Evolutionary conservation across 257 asterid genomes (phyloP).

Genomic region (Solanum microdontum): DNA sequence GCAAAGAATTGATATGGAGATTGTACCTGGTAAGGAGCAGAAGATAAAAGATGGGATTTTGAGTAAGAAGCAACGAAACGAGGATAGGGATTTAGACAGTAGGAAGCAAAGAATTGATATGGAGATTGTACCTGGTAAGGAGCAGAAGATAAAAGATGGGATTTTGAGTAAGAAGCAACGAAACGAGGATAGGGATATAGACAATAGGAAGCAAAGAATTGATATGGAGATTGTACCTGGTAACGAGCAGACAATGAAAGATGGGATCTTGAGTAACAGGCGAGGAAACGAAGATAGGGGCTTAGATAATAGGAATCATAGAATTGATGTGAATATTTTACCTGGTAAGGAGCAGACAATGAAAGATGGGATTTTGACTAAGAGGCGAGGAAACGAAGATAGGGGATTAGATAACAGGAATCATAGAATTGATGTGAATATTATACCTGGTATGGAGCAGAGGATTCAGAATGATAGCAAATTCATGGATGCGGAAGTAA

Average conservation of each 20-base stretch:
- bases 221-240: not conserved
- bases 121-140: too few relatives aligned
- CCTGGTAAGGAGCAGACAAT: not conserved
- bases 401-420: not conserved
- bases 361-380: not conserved
- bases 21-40: not conserved
- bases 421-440: not conserved
- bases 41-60: too few relatives aligned
- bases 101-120: too few relatives aligned
- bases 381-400: not conserved
- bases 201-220: not conserved
- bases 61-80: too few relatives aligned
- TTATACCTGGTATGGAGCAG: not conserved
- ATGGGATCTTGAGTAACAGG: not conserved
- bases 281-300: not conserved
- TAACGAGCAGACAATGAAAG: not conserved
- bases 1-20: not conserved
- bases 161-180: too few relatives aligned
- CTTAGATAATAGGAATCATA: not conserved
- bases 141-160: too few relatives aligned
- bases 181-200: not conserved
- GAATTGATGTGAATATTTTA: not conserved
- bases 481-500: not conserved
- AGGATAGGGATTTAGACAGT: too few relatives aligned
- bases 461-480: not conserved